Base-by-base conservation (phyloP, 208 protist species). In the Tritrichomonas foetus region DNA sequence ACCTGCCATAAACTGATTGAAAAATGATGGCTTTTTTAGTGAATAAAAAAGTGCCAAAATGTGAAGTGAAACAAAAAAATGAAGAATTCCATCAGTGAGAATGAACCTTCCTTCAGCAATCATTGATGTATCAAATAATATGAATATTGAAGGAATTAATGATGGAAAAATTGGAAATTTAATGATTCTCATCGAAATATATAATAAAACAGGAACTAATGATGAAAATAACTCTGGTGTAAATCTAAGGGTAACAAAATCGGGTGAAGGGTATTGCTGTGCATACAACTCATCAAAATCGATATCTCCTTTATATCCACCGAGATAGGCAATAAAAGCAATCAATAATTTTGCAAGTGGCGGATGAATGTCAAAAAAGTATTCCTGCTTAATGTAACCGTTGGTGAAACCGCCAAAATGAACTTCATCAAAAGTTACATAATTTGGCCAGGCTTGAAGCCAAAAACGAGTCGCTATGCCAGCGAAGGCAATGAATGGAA, bases 341-440 rank as follows among this genome's bases (percentile, higher is more conserved):
- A 94, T 93, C 3, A 93, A 36, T 22, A 94, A 33, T 93, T 94
- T 94, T 36, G 94, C 64, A 14, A 94, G 66, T 66, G 94, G 94
- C 36, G 94, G 94, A 92, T 94, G 94, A 16, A 94, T 94, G 93
- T 94, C 94, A 55, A 66, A 66, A 49, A 94, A 94, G 33, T 74
- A 94, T 30, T 94, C 39, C 0, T 49, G 22, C 3, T 30, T 47
- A 33, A 94, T 75, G 44, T 94, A 94, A 33, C 41, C 61, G 72
- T 61, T 92, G 8, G 92, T 72, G 41, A 93, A 94, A 61, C 66
- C 84, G 30, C 74, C 78, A 66, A 94, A 94, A 53, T 94, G 94
- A 36, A 93, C 44, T 74, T 94, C 94, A 72, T 94, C 94, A 39
- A 93, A 94, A 41, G 44, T 53, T 13, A 57, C 27, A n/a, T 2